phyloP scores from a whole-genome alignment of 2,329 filamentous ascomycete species.

The Huntiella savannae region DNA sequence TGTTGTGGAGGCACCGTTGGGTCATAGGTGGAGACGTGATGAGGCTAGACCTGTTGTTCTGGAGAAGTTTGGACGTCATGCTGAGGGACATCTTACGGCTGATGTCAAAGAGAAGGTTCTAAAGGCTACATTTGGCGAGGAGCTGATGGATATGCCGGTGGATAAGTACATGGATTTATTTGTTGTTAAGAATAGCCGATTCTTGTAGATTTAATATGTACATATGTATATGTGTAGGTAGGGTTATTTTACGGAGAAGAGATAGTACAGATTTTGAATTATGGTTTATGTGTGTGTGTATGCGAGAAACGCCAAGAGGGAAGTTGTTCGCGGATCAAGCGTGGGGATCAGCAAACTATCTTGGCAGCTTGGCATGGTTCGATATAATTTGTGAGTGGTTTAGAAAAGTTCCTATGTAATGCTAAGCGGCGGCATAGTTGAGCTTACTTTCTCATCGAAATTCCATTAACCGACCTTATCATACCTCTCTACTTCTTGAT shows the following conservation, averaged over 20 bases:
- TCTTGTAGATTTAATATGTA: constrained; percentile 2
- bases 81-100: constrained; percentile 64
- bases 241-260: too few relatives aligned
- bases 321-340: not conserved
- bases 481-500: too few relatives aligned
- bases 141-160: constrained; percentile 65
- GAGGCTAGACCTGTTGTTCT: constrained; percentile 97
- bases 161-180: constrained; percentile 90
- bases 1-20: constrained; percentile 81
- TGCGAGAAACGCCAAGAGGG: too few relatives aligned
- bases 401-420: too few relatives aligned
- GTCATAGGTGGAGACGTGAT: constrained; percentile 75
- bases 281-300: too few relatives aligned
- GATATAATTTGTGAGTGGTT: too few relatives aligned
- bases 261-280: not conserved
- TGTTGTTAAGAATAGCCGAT: constrained; percentile 32
- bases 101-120: constrained; percentile 64
- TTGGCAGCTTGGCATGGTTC: too few relatives aligned
- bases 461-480: too few relatives aligned
- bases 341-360: too few relatives aligned
- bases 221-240: too few relatives aligned
- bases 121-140: constrained; percentile 54
- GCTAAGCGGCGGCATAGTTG: too few relatives aligned
- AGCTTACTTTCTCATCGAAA: too few relatives aligned
- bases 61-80: constrained; percentile 85